Conservation (phyloP, 1,284 basidiomycete species). For the Microbotryomycetes sp. region DNA sequence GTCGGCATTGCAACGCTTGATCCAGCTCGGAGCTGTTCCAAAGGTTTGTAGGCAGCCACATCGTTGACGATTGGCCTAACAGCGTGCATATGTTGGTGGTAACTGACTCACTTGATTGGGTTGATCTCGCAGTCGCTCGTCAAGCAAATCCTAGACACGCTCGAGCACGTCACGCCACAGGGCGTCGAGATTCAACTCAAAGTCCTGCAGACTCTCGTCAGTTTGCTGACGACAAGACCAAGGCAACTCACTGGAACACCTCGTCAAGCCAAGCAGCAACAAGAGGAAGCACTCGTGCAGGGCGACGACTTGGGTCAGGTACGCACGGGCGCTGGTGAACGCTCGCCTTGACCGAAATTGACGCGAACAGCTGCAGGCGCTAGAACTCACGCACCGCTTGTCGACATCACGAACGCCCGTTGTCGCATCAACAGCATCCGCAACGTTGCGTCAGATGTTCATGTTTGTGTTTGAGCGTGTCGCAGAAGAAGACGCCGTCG, state of each 20-base stretch:
- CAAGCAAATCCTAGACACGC: conserved; percentile 68
- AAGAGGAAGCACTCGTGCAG: conserved; percentile 54
- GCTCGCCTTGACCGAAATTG: conserved; percentile 3
- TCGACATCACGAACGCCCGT: conserved; percentile 93
- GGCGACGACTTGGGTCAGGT: conserved; percentile 72
- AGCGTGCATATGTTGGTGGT: too few relatives aligned
- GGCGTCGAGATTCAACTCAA: conserved; percentile 92
- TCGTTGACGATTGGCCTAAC: background rate
- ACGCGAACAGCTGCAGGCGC: conserved; percentile 51
- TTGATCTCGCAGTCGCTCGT: conserved; percentile 55
- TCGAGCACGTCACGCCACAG: conserved; percentile 78
- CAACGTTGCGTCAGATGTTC: conserved; percentile 88
- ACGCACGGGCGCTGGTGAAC: background rate
- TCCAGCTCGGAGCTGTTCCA: conserved; percentile 71
- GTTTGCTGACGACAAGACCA: conserved; percentile 71
- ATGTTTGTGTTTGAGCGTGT: conserved; percentile 98
- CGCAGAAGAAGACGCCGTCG: conserved; percentile 52
- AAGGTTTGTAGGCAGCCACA: conserved; percentile 35
- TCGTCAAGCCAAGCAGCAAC: background rate
- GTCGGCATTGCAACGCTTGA: conserved; percentile 82
- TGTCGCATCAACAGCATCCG: conserved; percentile 93
- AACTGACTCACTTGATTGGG: too few relatives aligned
- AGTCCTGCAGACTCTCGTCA: conserved; percentile 81
- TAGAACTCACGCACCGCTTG: conserved; percentile 85
- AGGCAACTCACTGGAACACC: too few relatives aligned